These are phyloP conservation scores for Massariosphaeria phaeospora DNA, from an alignment of 495 filamentous ascomycete genomes.

Conservation along the genomic window DNA sequence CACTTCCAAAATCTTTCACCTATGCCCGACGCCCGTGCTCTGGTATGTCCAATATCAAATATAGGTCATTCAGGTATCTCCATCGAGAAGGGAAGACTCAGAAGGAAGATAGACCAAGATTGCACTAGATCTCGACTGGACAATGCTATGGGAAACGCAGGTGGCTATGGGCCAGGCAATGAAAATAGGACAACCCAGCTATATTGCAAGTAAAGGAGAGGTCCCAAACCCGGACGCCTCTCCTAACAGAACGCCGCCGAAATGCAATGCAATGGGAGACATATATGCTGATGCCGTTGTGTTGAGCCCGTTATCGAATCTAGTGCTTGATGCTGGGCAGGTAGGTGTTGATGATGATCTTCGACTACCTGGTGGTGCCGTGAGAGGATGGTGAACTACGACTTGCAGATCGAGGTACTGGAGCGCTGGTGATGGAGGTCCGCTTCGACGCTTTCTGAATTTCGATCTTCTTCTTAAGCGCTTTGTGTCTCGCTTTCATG, in stretches of 20 bases:
- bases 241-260: constrained; percentile 1
- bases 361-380: constrained; percentile 18
- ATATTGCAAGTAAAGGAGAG: neutral
- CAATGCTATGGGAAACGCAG: too few relatives aligned
- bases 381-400: constrained; percentile 27
- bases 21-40: too few relatives aligned
- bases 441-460: constrained; percentile 34
- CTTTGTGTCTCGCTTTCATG: constrained; percentile 34
- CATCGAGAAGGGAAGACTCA: too few relatives aligned
- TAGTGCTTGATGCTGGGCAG: too few relatives aligned
- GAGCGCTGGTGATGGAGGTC: constrained; percentile 30
- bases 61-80: too few relatives aligned
- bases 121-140: too few relatives aligned
- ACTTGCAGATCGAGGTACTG: constrained; percentile 20
- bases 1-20: too few relatives aligned
- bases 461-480: constrained; percentile 40
- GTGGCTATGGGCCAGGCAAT: too few relatives aligned
- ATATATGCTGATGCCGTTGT: constrained; percentile 6
- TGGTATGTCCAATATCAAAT: too few relatives aligned
- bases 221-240: neutral
- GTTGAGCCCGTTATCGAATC: too few relatives aligned
- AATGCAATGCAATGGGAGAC: constrained; percentile 2
- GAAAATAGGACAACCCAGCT: neutral
- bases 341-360: too few relatives aligned
- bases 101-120: too few relatives aligned